Evolutionary conservation across 2,329 filamentous ascomycete genomes (phyloP), one percentile per base, ranked within the genome.

Genomic region (Botrytis medusae): DNA sequence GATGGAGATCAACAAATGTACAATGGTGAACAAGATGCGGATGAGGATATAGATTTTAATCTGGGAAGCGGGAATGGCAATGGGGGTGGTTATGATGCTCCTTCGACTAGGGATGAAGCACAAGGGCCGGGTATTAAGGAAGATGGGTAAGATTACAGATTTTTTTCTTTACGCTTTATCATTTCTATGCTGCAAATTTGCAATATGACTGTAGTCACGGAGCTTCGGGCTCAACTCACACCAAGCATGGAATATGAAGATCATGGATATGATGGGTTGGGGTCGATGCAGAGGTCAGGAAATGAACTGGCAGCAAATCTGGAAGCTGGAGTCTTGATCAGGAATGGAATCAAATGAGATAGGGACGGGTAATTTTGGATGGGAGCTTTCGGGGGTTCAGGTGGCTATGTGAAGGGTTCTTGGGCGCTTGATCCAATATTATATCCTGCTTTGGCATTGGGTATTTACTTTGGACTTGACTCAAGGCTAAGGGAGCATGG

Each of bases 71-170:
- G 86, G 63, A 82, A 81, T 75, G 79, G 80, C 73, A 81, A 77
- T 73, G 76, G 74, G 64, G 79, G 79, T 75, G 71, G 48, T 32
- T 73, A 79, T 74, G 77, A 72, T 67, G 60, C 48, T 29, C 37
- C 78, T 61, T 72, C 79, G 60, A 69, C 74, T 54, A 75, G 75
- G 9, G 78, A 81, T 73, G 82, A 84, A 67, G 73, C 80, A 63
- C 84, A 85, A 77, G 89, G 87, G 74, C 90, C 92, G 75, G 92
- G 91, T 74, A 93, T 95, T 73, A 97, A 97, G 84, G 93, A 97
- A 89, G 93, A 97, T 81, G 93, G 93, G 93, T 97, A 91, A 95
- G 93, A 90, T 78, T 72, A 54, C 62, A 72, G 25, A 67, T 16
- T 68, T 72, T 72, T 72, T 67, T 25, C 60, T 72, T 54, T 77